phyloP scores from a whole-genome alignment of 768 basidiomycete species.

The Termitomyces sp. region DNA sequence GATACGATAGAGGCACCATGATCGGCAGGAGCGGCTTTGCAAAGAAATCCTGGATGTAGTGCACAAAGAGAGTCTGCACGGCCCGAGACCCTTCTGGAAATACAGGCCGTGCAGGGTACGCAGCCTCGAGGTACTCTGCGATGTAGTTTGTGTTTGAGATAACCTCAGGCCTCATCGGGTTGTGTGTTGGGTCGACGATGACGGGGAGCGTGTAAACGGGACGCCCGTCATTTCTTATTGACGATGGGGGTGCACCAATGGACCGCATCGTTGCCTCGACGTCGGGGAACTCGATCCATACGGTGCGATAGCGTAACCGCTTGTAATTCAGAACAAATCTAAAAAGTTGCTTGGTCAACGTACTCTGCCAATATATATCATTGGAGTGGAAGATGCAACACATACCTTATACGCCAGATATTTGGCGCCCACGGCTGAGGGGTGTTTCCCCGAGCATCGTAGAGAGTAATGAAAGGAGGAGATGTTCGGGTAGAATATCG shows the following conservation, averaged over 20 bases:
- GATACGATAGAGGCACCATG: slow-evolving; percentile 66
- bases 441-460: slow-evolving; percentile 58
- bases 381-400: not conserved
- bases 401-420: slow-evolving; percentile 67
- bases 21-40: slow-evolving; percentile 64
- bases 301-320: slow-evolving; percentile 62
- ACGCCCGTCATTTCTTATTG: slow-evolving; percentile 49
- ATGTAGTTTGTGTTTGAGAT: slow-evolving; percentile 60
- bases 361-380: not conserved
- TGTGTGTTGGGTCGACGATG: slow-evolving; percentile 54
- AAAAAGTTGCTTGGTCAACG: not conserved
- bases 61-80: slow-evolving; percentile 64
- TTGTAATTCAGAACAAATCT: slow-evolving; percentile 80
- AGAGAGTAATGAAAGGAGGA: slow-evolving; percentile 55
- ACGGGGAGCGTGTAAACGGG: slow-evolving; percentile 69
- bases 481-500: slow-evolving; percentile 15
- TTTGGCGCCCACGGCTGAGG: slow-evolving; percentile 77
- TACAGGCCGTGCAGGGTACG: slow-evolving; percentile 66
- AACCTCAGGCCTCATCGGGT: slow-evolving; percentile 42
- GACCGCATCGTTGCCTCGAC: slow-evolving; percentile 57
- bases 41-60: slow-evolving; percentile 64
- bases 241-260: slow-evolving; percentile 57
- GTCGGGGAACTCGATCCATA: slow-evolving; percentile 69
- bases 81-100: slow-evolving; percentile 70
- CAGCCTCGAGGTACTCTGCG: slow-evolving; percentile 66